phyloP scores from a whole-genome alignment of 805 yeast species.

The Yarrowia keelungensis region DNA sequence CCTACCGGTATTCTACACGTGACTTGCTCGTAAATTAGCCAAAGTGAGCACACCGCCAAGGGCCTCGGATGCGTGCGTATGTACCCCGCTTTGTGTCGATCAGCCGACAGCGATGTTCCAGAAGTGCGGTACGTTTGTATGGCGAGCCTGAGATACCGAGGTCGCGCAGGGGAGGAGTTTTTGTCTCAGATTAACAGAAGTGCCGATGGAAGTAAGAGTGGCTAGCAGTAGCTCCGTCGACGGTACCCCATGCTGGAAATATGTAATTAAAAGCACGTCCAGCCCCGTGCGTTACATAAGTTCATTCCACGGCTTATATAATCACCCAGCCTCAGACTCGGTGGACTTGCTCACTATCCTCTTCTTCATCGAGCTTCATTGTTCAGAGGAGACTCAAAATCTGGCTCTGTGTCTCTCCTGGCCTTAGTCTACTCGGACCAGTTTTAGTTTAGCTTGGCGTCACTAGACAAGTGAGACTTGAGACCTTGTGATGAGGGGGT shows the following conservation, averaged over 20 bases:
- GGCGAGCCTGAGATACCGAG: constrained; percentile 5
- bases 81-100: constrained; percentile 30
- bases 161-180: neutral
- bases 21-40: constrained; percentile 28
- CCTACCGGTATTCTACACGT: neutral
- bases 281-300: too few relatives aligned
- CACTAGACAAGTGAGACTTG: constrained; percentile 1
- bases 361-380: neutral
- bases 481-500: neutral
- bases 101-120: constrained; percentile 27
- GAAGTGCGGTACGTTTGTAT: neutral
- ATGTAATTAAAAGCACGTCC: neutral
- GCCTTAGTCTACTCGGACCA: constrained; percentile 25
- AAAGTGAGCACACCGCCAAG: constrained; percentile 9
- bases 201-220: neutral
- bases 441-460: constrained; percentile 28
- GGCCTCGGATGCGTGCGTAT: constrained; percentile 23
- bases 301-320: too few relatives aligned
- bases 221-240: neutral
- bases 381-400: neutral
- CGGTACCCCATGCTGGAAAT: neutral
- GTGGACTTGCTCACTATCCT: neutral
- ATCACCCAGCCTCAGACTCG: too few relatives aligned
- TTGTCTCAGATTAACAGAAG: constrained; percentile 2
- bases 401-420: neutral